Conservation (phyloP, 352 stramenopile genomes). For the Phytophthora sansomeana region DNA sequence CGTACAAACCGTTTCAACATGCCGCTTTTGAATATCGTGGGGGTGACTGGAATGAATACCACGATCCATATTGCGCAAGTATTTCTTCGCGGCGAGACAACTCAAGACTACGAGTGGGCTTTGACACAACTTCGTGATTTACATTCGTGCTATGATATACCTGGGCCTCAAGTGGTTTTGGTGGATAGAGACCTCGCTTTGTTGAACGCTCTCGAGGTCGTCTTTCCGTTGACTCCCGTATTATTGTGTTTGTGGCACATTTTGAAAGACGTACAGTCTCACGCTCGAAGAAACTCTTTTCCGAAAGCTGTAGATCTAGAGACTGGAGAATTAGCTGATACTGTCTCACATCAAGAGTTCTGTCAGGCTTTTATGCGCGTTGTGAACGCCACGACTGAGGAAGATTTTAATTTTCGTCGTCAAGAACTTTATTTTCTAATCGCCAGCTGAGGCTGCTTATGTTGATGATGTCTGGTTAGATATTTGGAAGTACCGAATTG, state of each 20-base stretch:
- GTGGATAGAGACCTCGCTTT: conserved; percentile 7
- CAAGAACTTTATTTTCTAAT: not conserved
- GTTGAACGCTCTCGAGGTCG: conserved; percentile 1
- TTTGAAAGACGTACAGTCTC: not conserved
- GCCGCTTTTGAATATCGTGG: too few relatives aligned
- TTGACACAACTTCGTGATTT: too few relatives aligned
- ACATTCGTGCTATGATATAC: too few relatives aligned
- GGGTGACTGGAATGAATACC: too few relatives aligned
- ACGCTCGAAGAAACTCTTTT: not conserved
- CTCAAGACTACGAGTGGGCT: too few relatives aligned
- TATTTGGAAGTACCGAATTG: conserved; percentile 30
- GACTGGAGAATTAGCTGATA: not conserved
- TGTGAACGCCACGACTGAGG: not conserved
- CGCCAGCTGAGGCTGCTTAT: not conserved
- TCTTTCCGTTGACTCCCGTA: too few relatives aligned
- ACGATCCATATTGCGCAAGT: too few relatives aligned
- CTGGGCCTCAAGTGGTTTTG: conserved; percentile 15
- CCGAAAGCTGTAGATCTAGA: not conserved
- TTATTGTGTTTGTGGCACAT: conserved; percentile 26
- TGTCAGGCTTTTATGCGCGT: not conserved
- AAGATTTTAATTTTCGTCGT: not conserved
- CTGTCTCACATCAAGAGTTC: too few relatives aligned
- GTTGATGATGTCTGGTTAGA: conserved; percentile 28
- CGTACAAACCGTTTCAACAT: too few relatives aligned
- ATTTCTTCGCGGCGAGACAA: too few relatives aligned